Conservation (phyloP, 148 eudicot genomes). For the Suaeda aralocaspica region DNA sequence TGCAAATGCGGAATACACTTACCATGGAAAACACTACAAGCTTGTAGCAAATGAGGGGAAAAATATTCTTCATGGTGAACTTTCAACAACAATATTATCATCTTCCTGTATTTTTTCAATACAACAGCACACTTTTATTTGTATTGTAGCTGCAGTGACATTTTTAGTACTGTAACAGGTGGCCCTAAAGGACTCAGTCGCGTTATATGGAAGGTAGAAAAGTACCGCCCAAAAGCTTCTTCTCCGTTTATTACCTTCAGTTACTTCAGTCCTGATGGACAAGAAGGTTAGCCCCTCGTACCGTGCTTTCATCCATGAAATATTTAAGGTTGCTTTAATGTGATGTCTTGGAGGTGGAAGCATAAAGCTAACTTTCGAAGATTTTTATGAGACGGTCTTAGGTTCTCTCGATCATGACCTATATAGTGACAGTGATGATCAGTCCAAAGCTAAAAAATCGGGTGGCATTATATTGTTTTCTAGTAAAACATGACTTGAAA, state of each 20-base stretch:
- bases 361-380: no score
- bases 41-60: constrained; percentile 53
- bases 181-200: constrained; percentile 63
- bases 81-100: neutral
- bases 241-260: constrained; percentile 49
- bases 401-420: no score
- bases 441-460: no score
- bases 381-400: no score
- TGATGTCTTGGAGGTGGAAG: no score
- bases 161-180: constrained; percentile 33
- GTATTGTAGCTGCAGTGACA: neutral
- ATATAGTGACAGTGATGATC: no score
- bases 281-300: constrained; percentile 48
- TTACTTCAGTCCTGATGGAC: constrained; percentile 65
- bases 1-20: constrained; percentile 56
- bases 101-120: neutral
- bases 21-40: constrained; percentile 55
- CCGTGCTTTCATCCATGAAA: no score
- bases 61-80: constrained; percentile 69
- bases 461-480: no score
- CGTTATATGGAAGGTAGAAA: constrained; percentile 55
- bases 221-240: constrained; percentile 32
- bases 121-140: neutral
- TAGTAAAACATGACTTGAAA: no score
- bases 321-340: no score